Base-by-base conservation (phyloP, 1,284 basidiomycete genomes). In the Trichosporon inkin region DNA sequence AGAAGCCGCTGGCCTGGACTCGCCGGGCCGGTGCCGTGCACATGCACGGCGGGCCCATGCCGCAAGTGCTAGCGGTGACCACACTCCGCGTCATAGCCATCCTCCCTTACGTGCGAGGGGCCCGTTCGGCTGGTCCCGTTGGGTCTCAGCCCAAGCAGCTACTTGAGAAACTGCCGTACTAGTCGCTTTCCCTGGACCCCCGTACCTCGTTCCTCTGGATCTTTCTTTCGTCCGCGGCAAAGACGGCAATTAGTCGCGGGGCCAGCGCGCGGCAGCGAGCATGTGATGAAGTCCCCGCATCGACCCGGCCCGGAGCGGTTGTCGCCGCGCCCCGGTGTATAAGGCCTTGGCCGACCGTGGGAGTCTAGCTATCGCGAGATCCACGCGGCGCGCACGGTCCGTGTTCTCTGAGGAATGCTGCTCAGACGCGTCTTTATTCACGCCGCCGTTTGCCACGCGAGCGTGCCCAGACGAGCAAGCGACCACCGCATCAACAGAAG, bases 261-360 rank as follows among this genome's bases (percentile, higher is more conserved):
- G 44, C 44, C 44, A 24, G 28, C 44, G 44, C 44, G 28, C n/a
- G 22, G 14, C 44, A 14, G 28, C 44, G 44, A 49, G n/a, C 44
- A 49, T 49, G 44, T 49, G 44, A 49, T 49, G 22, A 14, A 49
- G 44, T 49, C 44, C 44, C 44, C 44, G 44, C 44, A 49, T 10
- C 28, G 24, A 22, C 44, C 44, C 28, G 14, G 14, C 6, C 14
- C 22, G 1, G 16, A 16, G 28, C 41, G 41, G 41, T 47, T 10
- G 24, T 47, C n/a, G 44, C 44, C 44, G 44, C 41, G 20, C 44
- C 28, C 44, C 24, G 28, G 6, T 8, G 0, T 7, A 6, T 14
- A 8, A 32, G 20, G 13, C 16, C 38, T 6, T 8, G 19, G 6
- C 16, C 22, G 6, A 10, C 24, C 44, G 44, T 49, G 44, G 24